Percentiles rank a stretch among this genome's conserved stretches.
Evolutionary conservation across 331 rosid species (phyloP).

Genomic region (Arachis monticola): DNA sequence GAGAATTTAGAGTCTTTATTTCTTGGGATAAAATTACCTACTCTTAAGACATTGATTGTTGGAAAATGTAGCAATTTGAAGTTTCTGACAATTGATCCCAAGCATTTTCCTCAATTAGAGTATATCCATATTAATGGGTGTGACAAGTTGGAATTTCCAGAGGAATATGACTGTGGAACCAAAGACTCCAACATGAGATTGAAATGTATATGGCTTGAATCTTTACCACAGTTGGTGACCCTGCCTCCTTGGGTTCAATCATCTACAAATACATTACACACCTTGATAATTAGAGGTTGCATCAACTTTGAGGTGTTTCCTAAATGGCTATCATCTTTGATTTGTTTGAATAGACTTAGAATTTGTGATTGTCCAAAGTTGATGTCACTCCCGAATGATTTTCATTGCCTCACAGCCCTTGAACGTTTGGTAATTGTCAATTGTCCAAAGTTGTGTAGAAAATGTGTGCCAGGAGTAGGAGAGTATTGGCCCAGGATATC

Average conservation of each 20-base stretch:
- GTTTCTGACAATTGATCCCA: background rate
- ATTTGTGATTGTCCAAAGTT: background rate
- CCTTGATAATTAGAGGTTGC: rapidly evolving
- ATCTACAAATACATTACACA: background rate
- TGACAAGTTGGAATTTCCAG: background rate
- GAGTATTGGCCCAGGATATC: background rate
- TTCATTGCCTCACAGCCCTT: constrained; percentile 2
- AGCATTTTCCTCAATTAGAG: background rate
- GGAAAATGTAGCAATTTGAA: background rate
- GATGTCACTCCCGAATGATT: constrained; percentile 4
- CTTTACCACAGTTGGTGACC: too few relatives aligned
- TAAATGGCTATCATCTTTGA: background rate
- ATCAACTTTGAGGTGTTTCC: constrained; percentile 6
- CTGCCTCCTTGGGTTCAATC: too few relatives aligned
- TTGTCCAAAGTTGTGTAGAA: background rate
- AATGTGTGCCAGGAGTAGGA: background rate
- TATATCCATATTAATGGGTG: background rate
- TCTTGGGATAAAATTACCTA: background rate
- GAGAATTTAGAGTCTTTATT: constrained; percentile 20
- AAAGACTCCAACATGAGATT: background rate
- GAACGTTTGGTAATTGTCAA: background rate
- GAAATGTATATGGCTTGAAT: background rate
- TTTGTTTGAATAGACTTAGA: background rate
- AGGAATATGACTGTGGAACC: background rate
- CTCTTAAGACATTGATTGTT: background rate